These are phyloP conservation scores for Globisporangium irregulare DNA, from an alignment of 352 stramenopile species.

Conservation along the genomic window DNA sequence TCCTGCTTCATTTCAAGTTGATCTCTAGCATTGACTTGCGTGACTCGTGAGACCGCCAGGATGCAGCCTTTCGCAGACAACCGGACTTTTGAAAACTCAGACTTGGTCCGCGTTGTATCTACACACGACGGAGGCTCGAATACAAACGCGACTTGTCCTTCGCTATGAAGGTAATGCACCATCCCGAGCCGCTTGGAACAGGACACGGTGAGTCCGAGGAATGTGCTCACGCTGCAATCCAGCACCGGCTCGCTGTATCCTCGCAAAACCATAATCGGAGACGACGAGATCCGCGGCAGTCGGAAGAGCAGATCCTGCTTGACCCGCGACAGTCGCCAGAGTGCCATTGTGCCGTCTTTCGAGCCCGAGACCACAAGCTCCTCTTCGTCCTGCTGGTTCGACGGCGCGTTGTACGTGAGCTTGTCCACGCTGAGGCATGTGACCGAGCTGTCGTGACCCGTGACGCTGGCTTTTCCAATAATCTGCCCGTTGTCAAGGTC, in stretches of 20 bases:
- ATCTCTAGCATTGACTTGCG: neutral
- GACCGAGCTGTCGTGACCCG: constrained; percentile 62
- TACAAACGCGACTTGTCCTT: constrained; percentile 69
- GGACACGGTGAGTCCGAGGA: constrained; percentile 60
- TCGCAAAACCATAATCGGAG: constrained; percentile 60
- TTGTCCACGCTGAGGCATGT: constrained; percentile 74
- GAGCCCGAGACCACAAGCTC: constrained; percentile 74
- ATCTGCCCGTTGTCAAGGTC: constrained; percentile 84
- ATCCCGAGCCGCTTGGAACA: constrained; percentile 52
- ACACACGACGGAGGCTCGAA: constrained; percentile 31
- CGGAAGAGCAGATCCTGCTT: constrained; percentile 77
- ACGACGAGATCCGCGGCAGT: constrained; percentile 61
- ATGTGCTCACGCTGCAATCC: constrained; percentile 66
- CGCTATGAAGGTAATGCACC: constrained; percentile 70
- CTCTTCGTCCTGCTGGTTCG: constrained; percentile 55
- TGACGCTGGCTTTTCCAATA: constrained; percentile 77
- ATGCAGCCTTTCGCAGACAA: constrained; percentile 64
- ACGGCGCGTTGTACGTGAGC: constrained; percentile 39
- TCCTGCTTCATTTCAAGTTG: neutral
- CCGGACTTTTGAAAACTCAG: constrained; percentile 43
- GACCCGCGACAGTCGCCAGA: constrained; percentile 72
- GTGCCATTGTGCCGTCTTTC: constrained; percentile 56
- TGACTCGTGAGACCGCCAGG: constrained; percentile 35
- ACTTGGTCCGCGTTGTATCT: constrained; percentile 6
- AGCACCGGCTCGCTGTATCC: constrained; percentile 48